Evolutionary conservation across 2,329 filamentous ascomycete genomes (phyloP), one percentile per base, ranked within the genome.

Genomic region (Trichophyton benhamiae): DNA sequence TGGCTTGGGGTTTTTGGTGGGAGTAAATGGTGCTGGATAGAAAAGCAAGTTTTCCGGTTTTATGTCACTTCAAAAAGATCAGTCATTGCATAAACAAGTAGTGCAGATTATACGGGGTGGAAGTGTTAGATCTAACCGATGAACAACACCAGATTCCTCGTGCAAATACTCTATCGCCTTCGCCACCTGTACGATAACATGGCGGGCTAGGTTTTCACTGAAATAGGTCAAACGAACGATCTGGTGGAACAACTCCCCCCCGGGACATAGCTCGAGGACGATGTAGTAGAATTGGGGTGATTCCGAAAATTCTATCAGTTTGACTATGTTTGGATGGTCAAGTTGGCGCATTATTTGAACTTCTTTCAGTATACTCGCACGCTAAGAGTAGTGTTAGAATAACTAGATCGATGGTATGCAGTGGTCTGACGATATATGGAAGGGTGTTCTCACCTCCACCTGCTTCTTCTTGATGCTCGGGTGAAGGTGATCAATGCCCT

Each of bases 181-280:
- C n/a, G 94, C 94, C 15, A 99, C 94, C 72, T 97, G 92, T 3
- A 86, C 79, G 68, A 99, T 99, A 69, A 97, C 92, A 73, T 97
- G 94, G 66, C 94, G 83, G 60, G 91, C 95, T 1, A 99, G 80
- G 57, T 96, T 87, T 74, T 99, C 94, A 77, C 92, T 97, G 72
- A 99, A 99, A 74, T 97, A 99, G 13, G 94, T 99, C 72, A 99
- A 84, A 67, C 92, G 88, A 59, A 99, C 94, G 68, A 99, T 97
- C 73, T 97, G 92, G 74, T 99, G 94, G 80, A 99, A 99, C 9
- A 99, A 80, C 77, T 99, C 94, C 71, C 94, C 94, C 63, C 94
- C 94, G 0, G 91, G 91, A 62, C 92, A 95, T 49, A 97, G 82
- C 76, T 99, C 94, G 46, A 99, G 84, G 49, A 99, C 86, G 68